phyloP scores from a whole-genome alignment of 139 green algal genomes.

The Trebouxia sp. region DNA sequence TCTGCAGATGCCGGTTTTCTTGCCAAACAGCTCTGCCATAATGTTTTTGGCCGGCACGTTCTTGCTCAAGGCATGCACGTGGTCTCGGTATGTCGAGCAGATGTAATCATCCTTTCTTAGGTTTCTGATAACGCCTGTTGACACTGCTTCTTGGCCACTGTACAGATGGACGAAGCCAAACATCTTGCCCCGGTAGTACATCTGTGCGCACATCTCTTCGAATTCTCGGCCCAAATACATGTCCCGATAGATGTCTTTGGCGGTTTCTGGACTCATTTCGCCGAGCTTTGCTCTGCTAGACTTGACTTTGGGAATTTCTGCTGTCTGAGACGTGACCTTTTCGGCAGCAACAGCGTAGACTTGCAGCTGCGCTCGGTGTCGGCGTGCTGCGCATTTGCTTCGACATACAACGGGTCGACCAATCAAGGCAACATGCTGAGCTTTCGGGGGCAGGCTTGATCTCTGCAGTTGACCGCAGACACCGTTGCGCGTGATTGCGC shows the following conservation, averaged over 20 bases:
- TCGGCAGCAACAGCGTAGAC: not conserved
- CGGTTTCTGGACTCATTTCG: constrained; percentile 68
- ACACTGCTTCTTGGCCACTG: constrained; percentile 92
- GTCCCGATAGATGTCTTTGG: constrained; percentile 85
- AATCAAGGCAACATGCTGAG: not conserved
- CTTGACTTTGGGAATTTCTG: constrained; percentile 13
- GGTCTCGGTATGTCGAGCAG: constrained; percentile 97
- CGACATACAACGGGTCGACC: not conserved
- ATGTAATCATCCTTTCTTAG: constrained; percentile 88
- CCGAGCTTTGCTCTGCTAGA: constrained; percentile 5
- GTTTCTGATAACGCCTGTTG: constrained; percentile 63
- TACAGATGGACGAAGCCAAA: constrained; percentile 97
- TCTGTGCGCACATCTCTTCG: constrained; percentile 98
- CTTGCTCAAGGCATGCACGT: constrained; percentile 97
- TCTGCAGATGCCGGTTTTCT: constrained; percentile 94
- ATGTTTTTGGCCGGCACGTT: constrained; percentile 80
- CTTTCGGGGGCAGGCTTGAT: constrained; percentile 9
- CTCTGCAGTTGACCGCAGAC: not conserved
- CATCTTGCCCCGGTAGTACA: constrained; percentile 92
- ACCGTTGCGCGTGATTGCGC: not conserved
- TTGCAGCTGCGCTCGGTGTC: not conserved
- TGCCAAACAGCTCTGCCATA: constrained; percentile 99
- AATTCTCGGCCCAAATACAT: constrained; percentile 95
- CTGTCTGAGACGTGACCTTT: not conserved
- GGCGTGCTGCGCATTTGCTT: not conserved